Evolutionary conservation across 2,329 filamentous ascomycete genomes (phyloP).

Genomic region (Simplicillium aogashimaense): DNA sequence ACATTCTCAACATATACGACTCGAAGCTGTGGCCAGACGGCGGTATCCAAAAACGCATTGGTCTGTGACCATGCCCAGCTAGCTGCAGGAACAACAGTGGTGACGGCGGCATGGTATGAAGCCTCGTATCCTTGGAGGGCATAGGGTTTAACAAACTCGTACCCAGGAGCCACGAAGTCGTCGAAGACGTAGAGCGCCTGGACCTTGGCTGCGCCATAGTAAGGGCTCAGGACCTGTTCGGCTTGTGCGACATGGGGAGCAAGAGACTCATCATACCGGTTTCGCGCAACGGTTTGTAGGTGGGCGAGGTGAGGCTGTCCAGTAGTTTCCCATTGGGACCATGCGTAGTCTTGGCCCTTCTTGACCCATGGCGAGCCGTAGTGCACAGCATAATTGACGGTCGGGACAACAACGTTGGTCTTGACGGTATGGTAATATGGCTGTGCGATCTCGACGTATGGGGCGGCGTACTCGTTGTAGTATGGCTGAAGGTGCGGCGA

Average conservation of each 20-base stretch:
- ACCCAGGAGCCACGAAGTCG: slow-evolving; percentile 64
- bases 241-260: slow-evolving; percentile 64
- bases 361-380: slow-evolving; percentile 68
- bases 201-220: slow-evolving; percentile 56
- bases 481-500: slow-evolving; percentile 74
- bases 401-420: slow-evolving; percentile 58
- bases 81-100: slow-evolving; percentile 63
- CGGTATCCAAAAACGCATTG: slow-evolving; percentile 61
- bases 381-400: slow-evolving; percentile 53
- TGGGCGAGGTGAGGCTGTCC: slow-evolving; percentile 65
- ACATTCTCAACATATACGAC: slow-evolving; percentile 84
- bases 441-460: slow-evolving; percentile 65
- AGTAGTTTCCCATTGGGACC: slow-evolving; percentile 68
- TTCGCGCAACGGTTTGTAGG: slow-evolving; percentile 49
- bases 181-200: slow-evolving; percentile 61
- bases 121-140: slow-evolving; percentile 56
- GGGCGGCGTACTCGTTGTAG: slow-evolving; percentile 74
- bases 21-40: slow-evolving; percentile 72
- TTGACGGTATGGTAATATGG: slow-evolving; percentile 64
- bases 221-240: slow-evolving; percentile 52
- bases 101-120: slow-evolving; percentile 55
- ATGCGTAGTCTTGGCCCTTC: slow-evolving; percentile 55
- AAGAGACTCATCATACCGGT: slow-evolving; percentile 60
- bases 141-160: slow-evolving; percentile 66
- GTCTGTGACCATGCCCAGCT: slow-evolving; percentile 61